Conservation (phyloP, 2,329 filamentous ascomycete genomes). For the Scytalidium sp. region DNA sequence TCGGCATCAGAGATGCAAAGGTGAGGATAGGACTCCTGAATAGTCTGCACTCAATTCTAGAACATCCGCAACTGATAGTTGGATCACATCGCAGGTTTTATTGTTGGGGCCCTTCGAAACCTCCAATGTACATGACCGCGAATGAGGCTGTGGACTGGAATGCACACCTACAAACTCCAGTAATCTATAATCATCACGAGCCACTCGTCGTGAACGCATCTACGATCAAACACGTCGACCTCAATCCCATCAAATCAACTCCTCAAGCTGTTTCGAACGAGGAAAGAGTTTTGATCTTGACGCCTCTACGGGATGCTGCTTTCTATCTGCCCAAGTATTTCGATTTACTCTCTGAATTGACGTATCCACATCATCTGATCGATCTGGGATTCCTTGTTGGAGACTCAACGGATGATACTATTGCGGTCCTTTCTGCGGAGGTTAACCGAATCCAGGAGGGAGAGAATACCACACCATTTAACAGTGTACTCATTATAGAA, state of each 20-base stretch:
- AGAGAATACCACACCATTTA: constrained; percentile 75
- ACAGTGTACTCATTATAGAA: constrained; percentile 78
- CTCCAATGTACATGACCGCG: constrained; percentile 91
- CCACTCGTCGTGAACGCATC: constrained; percentile 80
- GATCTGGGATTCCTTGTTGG: constrained; percentile 93
- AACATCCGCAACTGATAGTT: constrained; percentile 7
- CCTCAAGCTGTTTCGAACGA: constrained; percentile 73
- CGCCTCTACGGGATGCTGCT: constrained; percentile 87
- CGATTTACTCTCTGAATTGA: constrained; percentile 83
- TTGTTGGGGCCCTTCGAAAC: constrained; percentile 92
- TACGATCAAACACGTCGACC: constrained; percentile 75
- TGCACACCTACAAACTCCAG: constrained; percentile 83
- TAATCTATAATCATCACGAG: constrained; percentile 94
- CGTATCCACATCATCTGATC: constrained; percentile 93
- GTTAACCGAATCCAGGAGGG: constrained; percentile 84
- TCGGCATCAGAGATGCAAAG: constrained; percentile 88
- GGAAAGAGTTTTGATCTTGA: constrained; percentile 88
- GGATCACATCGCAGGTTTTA: constrained; percentile 67
- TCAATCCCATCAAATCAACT: constrained; percentile 83
- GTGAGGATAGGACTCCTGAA: constrained; percentile 41
- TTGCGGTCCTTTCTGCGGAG: constrained; percentile 81
- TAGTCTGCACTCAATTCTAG: not conserved
- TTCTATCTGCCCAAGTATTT: constrained; percentile 85
- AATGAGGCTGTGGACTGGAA: constrained; percentile 93
- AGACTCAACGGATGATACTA: constrained; percentile 86